Conservation (phyloP, 176 grass and related monocot genomes). For the Juncus effusus region DNA sequence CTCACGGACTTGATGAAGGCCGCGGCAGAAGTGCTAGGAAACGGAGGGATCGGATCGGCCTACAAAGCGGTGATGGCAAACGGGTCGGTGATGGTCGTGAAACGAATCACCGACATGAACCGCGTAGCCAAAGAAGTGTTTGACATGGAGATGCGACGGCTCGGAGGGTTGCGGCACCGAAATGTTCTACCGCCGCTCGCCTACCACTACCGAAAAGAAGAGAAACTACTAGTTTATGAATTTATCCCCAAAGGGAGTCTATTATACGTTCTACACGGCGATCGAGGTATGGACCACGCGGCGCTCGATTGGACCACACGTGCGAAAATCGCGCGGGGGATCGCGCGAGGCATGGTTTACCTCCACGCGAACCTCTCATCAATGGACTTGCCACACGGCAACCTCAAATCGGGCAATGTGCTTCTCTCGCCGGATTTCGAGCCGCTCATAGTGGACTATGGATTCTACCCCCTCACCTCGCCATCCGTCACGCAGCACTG, state of each 20-base stretch:
- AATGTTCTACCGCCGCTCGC: constrained; percentile 72
- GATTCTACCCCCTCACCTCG: constrained; percentile 49
- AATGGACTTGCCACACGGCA: constrained; percentile 58
- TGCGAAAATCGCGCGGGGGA: constrained; percentile 48
- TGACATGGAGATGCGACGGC: constrained; percentile 54
- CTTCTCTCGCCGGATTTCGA: constrained; percentile 78
- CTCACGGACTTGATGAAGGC: constrained; percentile 89
- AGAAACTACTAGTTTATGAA: constrained; percentile 80
- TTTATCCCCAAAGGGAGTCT: constrained; percentile 93
- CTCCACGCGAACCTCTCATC: constrained; percentile 47
- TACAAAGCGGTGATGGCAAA: constrained; percentile 85
- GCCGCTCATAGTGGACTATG: constrained; percentile 84
- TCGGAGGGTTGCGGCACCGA: constrained; percentile 48
- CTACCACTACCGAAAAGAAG: constrained; percentile 71
- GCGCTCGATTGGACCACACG: constrained; percentile 64
- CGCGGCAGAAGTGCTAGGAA: constrained; percentile 63
- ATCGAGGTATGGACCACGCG: constrained; percentile 70
- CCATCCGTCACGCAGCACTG: constrained; percentile 15
- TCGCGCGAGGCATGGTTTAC: constrained; percentile 48
- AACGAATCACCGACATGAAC: constrained; percentile 87
- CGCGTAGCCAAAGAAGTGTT: constrained; percentile 53
- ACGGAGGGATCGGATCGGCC: constrained; percentile 56
- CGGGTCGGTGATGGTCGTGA: constrained; percentile 57
- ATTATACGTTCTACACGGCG: constrained; percentile 86
- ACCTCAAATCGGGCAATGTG: constrained; percentile 88